phyloP scores from a whole-genome alignment of 176 grass and related monocot genomes.

The Rhipidocladum racemiflorum region DNA sequence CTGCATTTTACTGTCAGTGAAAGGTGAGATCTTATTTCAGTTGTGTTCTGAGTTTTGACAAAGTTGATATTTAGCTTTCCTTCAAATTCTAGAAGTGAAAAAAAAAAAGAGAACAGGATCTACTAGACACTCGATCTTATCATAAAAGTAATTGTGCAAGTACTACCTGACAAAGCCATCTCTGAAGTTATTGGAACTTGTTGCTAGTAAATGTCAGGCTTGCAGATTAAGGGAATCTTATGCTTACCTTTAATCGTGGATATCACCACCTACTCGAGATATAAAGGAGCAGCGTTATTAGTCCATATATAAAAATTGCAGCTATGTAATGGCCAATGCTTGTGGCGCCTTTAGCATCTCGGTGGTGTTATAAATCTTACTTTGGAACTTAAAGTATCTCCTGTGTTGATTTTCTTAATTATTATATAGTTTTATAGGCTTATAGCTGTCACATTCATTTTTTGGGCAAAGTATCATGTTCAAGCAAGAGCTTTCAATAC shows the following conservation, averaged over 20 bases:
- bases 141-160: constrained; percentile 5
- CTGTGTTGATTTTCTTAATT: constrained; percentile 15
- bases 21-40: neutral
- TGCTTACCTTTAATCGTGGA: constrained; percentile 21
- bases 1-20: neutral
- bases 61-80: neutral
- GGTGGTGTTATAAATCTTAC: constrained; percentile 8
- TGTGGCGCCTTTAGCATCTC: constrained; percentile 39
- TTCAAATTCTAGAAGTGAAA: neutral
- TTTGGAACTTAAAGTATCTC: neutral
- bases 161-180: constrained; percentile 7
- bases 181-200: constrained; percentile 10
- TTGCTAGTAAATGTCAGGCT: constrained; percentile 9
- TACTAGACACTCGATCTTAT: neutral
- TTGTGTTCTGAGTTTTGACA: neutral
- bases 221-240: constrained; percentile 18
- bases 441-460: constrained; percentile 12
- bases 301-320: neutral
- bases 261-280: constrained; percentile 24
- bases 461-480: constrained; percentile 7
- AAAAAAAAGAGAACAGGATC: neutral
- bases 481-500: neutral
- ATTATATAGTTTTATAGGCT: neutral
- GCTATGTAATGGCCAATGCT: constrained; percentile 14
- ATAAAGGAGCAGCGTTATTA: constrained; percentile 19